Conservation (phyloP, 148 eudicot genomes). For the Vaccinium vitisidaea region DNA sequence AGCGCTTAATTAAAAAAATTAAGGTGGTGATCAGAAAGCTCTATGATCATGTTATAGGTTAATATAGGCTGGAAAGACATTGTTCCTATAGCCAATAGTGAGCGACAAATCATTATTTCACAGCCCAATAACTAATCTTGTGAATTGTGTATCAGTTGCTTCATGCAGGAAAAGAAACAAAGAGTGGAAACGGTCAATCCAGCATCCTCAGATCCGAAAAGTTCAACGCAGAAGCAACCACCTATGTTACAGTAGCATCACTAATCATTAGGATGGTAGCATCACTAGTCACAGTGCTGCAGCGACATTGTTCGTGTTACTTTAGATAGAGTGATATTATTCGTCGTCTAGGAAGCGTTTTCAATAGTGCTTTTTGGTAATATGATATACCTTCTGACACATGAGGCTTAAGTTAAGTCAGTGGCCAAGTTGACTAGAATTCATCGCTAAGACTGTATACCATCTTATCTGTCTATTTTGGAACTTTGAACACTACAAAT, state of each 20-base stretch:
- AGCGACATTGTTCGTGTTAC: not conserved
- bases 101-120: not conserved
- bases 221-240: not conserved
- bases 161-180: not conserved
- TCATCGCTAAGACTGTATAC: not conserved
- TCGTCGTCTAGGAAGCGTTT: not conserved
- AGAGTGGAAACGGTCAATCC: not conserved
- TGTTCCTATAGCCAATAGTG: not conserved
- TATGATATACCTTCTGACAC: not conserved
- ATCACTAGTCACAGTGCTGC: not conserved
- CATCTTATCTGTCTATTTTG: not conserved
- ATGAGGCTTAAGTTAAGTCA: no score
- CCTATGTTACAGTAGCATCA: not conserved
- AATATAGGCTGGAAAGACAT: not conserved
- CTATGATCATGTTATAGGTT: not conserved
- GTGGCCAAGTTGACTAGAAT: not conserved
- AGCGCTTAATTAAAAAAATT: not conserved
- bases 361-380: not conserved
- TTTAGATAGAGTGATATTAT: not conserved
- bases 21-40: slow-evolving; percentile 1
- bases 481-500: not conserved
- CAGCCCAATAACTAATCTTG: not conserved
- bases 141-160: not conserved
- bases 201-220: not conserved
- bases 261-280: not conserved